Conservation (phyloP, 116 monocot genomes). For the Cymodocea nodosa region DNA sequence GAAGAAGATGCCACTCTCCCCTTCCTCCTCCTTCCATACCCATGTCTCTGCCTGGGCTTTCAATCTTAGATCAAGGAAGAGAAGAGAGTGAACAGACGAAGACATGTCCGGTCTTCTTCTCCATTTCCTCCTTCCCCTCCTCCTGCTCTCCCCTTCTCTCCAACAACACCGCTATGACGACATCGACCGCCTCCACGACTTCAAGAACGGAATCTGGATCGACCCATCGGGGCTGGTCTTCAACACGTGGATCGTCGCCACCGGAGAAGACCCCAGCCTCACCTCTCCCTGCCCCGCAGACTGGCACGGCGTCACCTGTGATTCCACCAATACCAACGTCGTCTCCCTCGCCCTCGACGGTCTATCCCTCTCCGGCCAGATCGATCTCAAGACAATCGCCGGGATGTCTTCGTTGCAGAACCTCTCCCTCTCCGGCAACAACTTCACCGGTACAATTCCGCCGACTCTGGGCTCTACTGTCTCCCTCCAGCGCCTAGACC, state of each 20-base stretch:
- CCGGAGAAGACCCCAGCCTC: not conserved
- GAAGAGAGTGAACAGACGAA: too few relatives aligned
- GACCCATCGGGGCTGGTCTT: constrained; percentile 36
- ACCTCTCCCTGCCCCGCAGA: constrained; percentile 21
- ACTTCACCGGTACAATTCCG: constrained; percentile 26
- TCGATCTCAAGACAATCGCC: constrained; percentile 24
- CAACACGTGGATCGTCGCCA: constrained; percentile 18
- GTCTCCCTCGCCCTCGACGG: constrained; percentile 30
- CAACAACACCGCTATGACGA: constrained; percentile 19
- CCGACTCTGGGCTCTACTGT: constrained; percentile 17
- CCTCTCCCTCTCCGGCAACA: constrained; percentile 37
- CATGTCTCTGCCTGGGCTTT: too few relatives aligned
- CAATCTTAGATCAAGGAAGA: too few relatives aligned
- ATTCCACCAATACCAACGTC: constrained; percentile 23
- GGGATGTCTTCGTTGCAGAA: constrained; percentile 18
- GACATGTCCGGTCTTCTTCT: not conserved
- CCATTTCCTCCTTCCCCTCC: constrained; percentile 13
- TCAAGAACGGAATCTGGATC: constrained; percentile 62
- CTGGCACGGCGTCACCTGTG: constrained; percentile 53
- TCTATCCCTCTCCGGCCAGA: constrained; percentile 34
- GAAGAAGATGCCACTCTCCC: too few relatives aligned
- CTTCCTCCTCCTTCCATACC: too few relatives aligned
- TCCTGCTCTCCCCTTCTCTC: constrained; percentile 1
- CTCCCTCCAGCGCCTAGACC: constrained; percentile 37
- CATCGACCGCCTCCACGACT: constrained; percentile 48